These are phyloP conservation scores for Nepenthes gracilis DNA, from an alignment of 148 eudicot species.

Conservation along the genomic window DNA sequence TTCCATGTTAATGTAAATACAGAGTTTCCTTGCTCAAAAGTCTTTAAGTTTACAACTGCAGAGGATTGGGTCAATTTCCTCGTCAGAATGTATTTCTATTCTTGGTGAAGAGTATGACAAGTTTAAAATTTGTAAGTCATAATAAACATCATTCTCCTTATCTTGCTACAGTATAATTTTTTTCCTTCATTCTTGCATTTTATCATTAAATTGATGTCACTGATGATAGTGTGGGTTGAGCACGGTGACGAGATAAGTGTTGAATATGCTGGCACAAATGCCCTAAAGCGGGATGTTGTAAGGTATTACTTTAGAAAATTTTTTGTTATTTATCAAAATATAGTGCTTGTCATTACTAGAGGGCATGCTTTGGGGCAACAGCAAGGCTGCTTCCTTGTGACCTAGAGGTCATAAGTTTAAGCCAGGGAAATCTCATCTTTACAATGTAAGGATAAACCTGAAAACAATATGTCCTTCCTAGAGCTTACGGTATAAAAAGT, in stretches of 20 bases:
- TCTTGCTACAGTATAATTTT: background rate
- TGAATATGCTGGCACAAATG: constrained; percentile 87
- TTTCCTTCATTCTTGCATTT: background rate
- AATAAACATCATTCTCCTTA: background rate
- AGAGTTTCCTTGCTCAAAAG: constrained; percentile 74
- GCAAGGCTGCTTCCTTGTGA: no score
- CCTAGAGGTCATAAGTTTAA: no score
- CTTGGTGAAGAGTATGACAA: constrained; percentile 58
- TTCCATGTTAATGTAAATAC: constrained; percentile 14
- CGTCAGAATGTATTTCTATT: constrained; percentile 48
- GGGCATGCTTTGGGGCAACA: no score
- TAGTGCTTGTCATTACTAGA: background rate
- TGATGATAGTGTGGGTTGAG: constrained; percentile 77
- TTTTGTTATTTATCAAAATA: background rate
- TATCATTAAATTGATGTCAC: constrained; percentile 9
- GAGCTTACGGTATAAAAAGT: no score
- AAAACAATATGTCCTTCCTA: no score
- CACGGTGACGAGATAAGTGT: constrained; percentile 98
- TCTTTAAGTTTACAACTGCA: constrained; percentile 58
- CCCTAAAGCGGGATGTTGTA: constrained; percentile 89
- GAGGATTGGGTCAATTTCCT: constrained; percentile 49
- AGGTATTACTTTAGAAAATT: constrained; percentile 26
- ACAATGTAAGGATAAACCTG: no score
- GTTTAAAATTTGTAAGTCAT: constrained; percentile 54
- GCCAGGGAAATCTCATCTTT: no score